Percentiles rank a stretch among this genome's conserved stretches.
Evolutionary conservation across 345 rosid species (phyloP).

Genomic region (Eucalyptus pauciflora): DNA sequence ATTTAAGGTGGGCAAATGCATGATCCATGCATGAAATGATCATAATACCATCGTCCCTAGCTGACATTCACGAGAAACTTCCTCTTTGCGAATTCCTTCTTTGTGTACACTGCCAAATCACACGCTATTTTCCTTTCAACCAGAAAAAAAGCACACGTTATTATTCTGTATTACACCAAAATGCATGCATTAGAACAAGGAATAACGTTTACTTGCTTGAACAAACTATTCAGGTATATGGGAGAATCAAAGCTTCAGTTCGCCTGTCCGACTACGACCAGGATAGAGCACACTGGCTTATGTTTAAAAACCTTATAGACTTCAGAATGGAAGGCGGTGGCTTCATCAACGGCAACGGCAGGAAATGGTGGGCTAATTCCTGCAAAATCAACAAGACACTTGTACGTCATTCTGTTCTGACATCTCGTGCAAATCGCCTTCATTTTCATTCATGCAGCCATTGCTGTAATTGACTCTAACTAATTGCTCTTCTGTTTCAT

Average conservation of each 20-base stretch:
- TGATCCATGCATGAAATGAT: neutral
- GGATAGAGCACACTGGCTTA: conserved; percentile 46
- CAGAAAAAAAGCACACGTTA: neutral
- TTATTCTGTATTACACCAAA: neutral
- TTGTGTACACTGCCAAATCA: neutral
- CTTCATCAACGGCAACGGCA: conserved; percentile 70
- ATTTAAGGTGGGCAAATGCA: conserved; percentile 34
- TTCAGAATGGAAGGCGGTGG: conserved; percentile 82
- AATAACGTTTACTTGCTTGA: neutral
- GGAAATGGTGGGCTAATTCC: conserved; percentile 76
- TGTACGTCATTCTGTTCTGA: conserved; percentile 15
- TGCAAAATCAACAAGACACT: conserved; percentile 67
- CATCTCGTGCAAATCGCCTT: neutral
- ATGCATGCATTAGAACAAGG: neutral
- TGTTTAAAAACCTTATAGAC: conserved; percentile 32
- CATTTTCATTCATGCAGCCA: neutral
- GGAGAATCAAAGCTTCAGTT: conserved; percentile 54
- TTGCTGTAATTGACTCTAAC: neutral
- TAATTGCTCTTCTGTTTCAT: neutral
- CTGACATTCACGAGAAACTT: neutral
- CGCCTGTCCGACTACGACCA: conserved; percentile 33
- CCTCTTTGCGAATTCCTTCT: neutral
- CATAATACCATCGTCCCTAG: neutral
- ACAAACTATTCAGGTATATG: conserved; percentile 29
- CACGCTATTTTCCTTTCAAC: neutral